Evolutionary conservation across 2,329 filamentous ascomycete genomes (phyloP), one percentile per base, ranked within the genome.

Genomic region (Pseudogymnoascus destructans): DNA sequence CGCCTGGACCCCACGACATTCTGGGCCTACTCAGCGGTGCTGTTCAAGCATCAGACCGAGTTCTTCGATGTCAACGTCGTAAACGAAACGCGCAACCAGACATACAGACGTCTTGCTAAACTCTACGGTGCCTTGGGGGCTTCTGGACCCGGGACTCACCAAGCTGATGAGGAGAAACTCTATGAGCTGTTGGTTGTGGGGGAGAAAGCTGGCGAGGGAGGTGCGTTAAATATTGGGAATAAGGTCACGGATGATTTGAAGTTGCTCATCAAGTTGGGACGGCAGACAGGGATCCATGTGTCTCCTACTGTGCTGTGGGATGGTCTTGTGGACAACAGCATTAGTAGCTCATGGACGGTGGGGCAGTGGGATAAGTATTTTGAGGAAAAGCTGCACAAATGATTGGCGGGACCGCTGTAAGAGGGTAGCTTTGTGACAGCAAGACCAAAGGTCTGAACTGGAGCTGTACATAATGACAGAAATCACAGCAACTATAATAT

Each of bases 301-400:
- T 92, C 89, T 40, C 92, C 92, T 1, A 96, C 91, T 0, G 89
- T 92, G 17, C 77, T 95, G 55, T 91, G 95, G 70, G 84, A 97
- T 71, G 90, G 91, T 0, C 80, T 95, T 21, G 84, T 95, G 55
- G 87, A 87, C 67, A 82, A 81, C 63, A 82, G 86, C 56, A 87
- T 95, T 63, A 86, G 84, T 62, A 92, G 86, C 59, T 79, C 84
- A 21, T 96, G 90, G 81, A 85, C 79, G 0, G 77, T 77, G 64
- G 82, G 87, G 60, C 86, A 95, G 73, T 97, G 91, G 91, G 78
- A 85, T 68, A 84, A 90, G 72, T 96, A 86, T 86, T 71, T 95
- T 69, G 75, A 77, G 66, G 81, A 82, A 72, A 85, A 84, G 46
- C 1, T 52, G 9, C 46, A 52, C 25, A 52, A 52, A 30, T 52